These are phyloP conservation scores for Fonsecaea pugnacius DNA, from an alignment of 2,329 filamentous ascomycete genomes.

Conservation along the genomic window DNA sequence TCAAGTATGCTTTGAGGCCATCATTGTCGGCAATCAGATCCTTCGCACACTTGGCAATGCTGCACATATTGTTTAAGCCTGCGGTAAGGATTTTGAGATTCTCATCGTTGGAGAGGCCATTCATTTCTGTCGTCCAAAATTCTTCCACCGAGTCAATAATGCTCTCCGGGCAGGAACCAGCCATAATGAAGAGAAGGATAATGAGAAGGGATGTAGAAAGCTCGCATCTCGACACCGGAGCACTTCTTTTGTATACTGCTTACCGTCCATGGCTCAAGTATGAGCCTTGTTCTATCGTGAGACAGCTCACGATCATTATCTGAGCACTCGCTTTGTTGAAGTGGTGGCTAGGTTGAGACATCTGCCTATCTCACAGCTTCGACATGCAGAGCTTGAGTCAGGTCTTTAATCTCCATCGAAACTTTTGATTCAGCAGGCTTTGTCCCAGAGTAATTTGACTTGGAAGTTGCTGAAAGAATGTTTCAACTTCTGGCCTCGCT, in stretches of 20 bases:
- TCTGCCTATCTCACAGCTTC: conserved; percentile 17
- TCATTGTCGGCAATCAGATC: conserved; percentile 2
- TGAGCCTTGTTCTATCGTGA: conserved; percentile 15
- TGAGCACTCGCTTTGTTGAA: conserved; percentile 17
- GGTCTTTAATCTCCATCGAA: conserved; percentile 10
- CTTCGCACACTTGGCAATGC: conserved; percentile 15
- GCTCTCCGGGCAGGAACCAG: conserved; percentile 6
- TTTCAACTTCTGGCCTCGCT: conserved; percentile 15
- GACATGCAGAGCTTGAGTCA: conserved; percentile 15
- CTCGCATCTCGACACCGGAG: conserved; percentile 18
- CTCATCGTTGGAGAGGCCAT: conserved; percentile 2
- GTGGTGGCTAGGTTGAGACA: conserved; percentile 12
- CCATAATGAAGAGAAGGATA: conserved; percentile 14
- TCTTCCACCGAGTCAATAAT: conserved; percentile 14
- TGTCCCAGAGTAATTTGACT: conserved; percentile 11
- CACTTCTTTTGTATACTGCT: conserved; percentile 15
- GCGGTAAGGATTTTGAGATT: conserved; percentile 16
- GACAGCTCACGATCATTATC: conserved; percentile 16
- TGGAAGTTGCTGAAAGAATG: conserved; percentile 4
- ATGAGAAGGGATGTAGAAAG: conserved; percentile 12
- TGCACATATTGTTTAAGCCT: conserved; percentile 15
- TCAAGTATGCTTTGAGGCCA: conserved; percentile 15
- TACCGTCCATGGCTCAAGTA: conserved; percentile 17
- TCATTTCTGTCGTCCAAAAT: conserved; percentile 6
- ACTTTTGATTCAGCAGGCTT: conserved; percentile 13